Evolutionary conservation across 192 early-diverging fungal genomes (phyloP), one percentile per base, ranked within the genome.

Genomic region (Backusella circina): DNA sequence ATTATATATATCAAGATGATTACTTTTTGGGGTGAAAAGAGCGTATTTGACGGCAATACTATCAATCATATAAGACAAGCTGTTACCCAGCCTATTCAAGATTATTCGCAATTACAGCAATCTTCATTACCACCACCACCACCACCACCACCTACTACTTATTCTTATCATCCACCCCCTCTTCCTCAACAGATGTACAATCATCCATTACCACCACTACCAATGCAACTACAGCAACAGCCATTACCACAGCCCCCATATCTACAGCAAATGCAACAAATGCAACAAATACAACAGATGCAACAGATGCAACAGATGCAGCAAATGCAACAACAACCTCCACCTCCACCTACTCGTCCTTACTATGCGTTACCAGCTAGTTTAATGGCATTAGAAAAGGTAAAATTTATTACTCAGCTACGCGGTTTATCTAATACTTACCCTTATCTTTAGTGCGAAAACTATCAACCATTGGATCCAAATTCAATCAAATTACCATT

Each of bases 1-100:
- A 21, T n/a, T 41, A 69, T 39, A 23, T 65, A 12, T 23, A 33
- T 51, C 13, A 47, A 85, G 84, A 82, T 85, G 1, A 75, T 85
- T 6, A 75, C 75, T 6, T 83, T 85, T 18, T 85, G 84, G 84
- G 73, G 71, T 12, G 75, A 71, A 15, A 79, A 76, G 36, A 73
- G 79, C 5, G 81, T 73, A 26, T 83, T 82, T 70, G 77, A 73
- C 30, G n/a, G 71, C 2, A 65, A 72, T 37, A 33, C 76, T 21
- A 72, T 82, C 5, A 75, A 79, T 51, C 30, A 73, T 21, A 81
- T 85, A 57, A 77, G 83, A 32, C 71, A 64, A 41, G 70, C 71
- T 70, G 77, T 85, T 8, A 72, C 44, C 12, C 71, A 41, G 12
- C 71, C 71, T 23, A 7, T 32, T 16, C 50, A 5, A 50, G 26